Evolutionary conservation across 73 alveolate genomes (phyloP).

Genomic region (Paramecium primaurelia): DNA sequence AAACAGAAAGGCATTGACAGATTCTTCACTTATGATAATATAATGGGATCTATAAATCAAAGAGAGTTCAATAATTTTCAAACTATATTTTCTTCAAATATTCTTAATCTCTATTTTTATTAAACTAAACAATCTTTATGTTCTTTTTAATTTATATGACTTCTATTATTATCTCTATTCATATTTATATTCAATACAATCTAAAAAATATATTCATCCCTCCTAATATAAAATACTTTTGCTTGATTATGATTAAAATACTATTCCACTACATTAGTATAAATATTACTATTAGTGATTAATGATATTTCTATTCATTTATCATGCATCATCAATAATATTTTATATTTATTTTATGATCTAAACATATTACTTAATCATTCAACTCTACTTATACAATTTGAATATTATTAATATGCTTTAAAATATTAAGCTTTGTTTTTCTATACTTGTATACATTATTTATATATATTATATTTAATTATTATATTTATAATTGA

Average conservation of each 20-base stretch:
- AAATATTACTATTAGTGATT: too few species aligned
- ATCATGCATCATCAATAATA: too few species aligned
- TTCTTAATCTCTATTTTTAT: neutral
- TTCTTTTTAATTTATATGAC: neutral
- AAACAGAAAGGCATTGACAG: neutral
- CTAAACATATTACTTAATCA: too few species aligned
- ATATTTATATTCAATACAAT: neutral
- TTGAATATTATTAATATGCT: too few species aligned
- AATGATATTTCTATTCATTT: too few species aligned
- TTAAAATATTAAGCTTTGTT: too few species aligned
- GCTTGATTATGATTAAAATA: neutral
- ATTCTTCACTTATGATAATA: neutral
- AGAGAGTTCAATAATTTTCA: neutral
- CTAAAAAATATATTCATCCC: constrained; percentile 30
- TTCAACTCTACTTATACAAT: too few species aligned
- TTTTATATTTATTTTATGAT: too few species aligned
- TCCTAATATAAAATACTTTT: neutral
- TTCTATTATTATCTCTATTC: neutral
- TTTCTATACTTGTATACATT: too few species aligned
- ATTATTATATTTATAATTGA: too few species aligned
- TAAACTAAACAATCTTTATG: neutral
- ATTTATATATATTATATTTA: too few species aligned
- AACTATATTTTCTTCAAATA: neutral
- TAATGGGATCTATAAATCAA: neutral
- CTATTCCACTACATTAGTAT: too few species aligned